Base-by-base conservation (phyloP, 2,329 filamentous ascomycete species). In the Cladosporium velox region DNA sequence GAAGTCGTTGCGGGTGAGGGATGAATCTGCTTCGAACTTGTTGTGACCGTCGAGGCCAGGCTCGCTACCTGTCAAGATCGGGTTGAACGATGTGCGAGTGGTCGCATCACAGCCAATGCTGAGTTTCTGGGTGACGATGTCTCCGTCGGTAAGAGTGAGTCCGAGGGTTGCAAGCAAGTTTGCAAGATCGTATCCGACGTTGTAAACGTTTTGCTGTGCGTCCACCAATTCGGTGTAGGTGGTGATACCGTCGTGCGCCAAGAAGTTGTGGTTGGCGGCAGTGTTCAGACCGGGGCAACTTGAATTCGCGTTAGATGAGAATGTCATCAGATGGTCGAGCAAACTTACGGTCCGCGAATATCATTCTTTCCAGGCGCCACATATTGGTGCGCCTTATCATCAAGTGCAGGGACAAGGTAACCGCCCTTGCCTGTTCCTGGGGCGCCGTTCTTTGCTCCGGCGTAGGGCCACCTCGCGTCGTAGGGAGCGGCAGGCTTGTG, bases 91-190 rank as follows among this genome's bases (percentile, higher is more conserved):
- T 11, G 80, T 82, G 8, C 79, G 74, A 6, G 70, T 75, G 2
- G 80, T 81, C 26, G 80, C 79, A 68, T 82, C 79, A 54, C 80
- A 82, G n/a, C 79, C 79, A 57, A 82, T 80, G 51, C 77, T 80
- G 6, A 82, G 74, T 71, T 80, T 81, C 61, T 75, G 70, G 18
- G 79, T 82, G 30, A 79, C 71, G 3, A 78, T 59, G 64, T 82
- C 80, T 24, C 80, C 80, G 59, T 80, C 79, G 38, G 76, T 76
- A 4, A 78, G 69, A 14, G 73, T 73, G 6, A 82, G 73, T 62
- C 79, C 79, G 8, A 80, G 75, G 8, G 76, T 70, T 3, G 80
- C 79, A 12, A 82, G 75, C 14, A 80, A 69, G 32, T 74, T 72
- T 10, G 80, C 77, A 28, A 81, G 73, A 66, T 81, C 79, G 60